Conservation (phyloP, 768 basidiomycete genomes). For the Mycena leptocephala region DNA sequence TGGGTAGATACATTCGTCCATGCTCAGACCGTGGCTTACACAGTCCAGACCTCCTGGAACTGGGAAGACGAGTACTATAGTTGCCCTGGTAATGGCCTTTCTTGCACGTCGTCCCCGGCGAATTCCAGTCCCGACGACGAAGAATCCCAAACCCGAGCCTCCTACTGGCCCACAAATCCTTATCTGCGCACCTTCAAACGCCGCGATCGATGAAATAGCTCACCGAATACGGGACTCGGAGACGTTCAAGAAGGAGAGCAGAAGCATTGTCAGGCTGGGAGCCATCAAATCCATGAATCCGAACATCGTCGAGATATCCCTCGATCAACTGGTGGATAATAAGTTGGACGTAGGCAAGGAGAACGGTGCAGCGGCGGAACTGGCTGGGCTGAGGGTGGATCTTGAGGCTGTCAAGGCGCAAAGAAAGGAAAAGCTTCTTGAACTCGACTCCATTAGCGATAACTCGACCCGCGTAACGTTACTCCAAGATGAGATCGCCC, state of each 20-base stretch:
- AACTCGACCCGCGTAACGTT: constrained; percentile 67
- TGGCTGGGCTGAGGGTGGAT: constrained; percentile 74
- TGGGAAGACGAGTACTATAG: constrained; percentile 98
- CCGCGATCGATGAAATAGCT: constrained; percentile 97
- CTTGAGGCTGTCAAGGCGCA: constrained; percentile 78
- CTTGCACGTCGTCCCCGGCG: constrained; percentile 76
- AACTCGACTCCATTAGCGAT: constrained; percentile 71
- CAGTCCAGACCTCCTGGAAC: constrained; percentile 91
- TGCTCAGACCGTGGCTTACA: background rate
- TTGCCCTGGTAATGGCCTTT: constrained; percentile 91
- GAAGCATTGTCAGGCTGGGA: constrained; percentile 94
- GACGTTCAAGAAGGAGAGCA: constrained; percentile 67
- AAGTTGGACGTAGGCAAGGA: constrained; percentile 74
- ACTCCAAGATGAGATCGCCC: constrained; percentile 80
- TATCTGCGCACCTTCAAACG: constrained; percentile 97
- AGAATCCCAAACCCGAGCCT: constrained; percentile 58
- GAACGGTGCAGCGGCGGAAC: constrained; percentile 62
- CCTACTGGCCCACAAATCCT: constrained; percentile 78
- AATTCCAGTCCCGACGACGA: constrained; percentile 46
- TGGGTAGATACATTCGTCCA: constrained; percentile 50
- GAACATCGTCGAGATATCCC: constrained; percentile 87
- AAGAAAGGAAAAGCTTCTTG: constrained; percentile 71
- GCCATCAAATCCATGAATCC: constrained; percentile 81
- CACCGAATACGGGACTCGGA: constrained; percentile 84
- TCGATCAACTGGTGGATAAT: constrained; percentile 90